Evolutionary conservation across 139 green algal genomes (phyloP).

Genomic region (Pseudopediastrum boryanum): DNA sequence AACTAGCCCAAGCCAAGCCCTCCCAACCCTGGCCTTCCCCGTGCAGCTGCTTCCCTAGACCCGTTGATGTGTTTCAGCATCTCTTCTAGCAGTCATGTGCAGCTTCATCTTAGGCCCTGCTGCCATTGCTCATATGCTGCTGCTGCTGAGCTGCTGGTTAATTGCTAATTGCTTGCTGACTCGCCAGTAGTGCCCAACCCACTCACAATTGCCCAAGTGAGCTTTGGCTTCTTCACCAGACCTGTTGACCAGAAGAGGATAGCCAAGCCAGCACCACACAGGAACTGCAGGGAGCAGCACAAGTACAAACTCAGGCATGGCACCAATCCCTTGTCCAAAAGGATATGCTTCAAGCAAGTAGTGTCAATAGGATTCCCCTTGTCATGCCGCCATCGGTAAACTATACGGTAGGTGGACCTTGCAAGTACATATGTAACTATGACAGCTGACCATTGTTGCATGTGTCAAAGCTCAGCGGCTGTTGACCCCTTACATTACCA

Average conservation of each 20-base stretch:
- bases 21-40: not conserved
- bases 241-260: constrained; percentile 74
- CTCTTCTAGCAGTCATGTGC: not conserved
- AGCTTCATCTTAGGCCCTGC: no score
- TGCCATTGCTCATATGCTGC: not conserved
- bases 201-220: no score
- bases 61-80: not conserved
- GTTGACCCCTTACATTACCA: no score
- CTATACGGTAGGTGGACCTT: not conserved
- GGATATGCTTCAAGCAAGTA: not conserved
- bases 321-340: no score
- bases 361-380: not conserved
- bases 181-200: no score
- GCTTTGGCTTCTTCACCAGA: constrained; percentile 70
- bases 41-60: not conserved
- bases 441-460: not conserved
- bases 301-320: not conserved
- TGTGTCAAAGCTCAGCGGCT: not conserved
- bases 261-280: constrained; percentile 72
- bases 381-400: not conserved
- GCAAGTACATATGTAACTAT: not conserved
- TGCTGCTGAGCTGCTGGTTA: constrained; percentile 51
- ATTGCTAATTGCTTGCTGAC: no score
- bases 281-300: constrained; percentile 70
- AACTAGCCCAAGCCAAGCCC: not conserved